These are phyloP conservation scores for Malbranchea cinnamomea DNA, from an alignment of 2,329 filamentous ascomycete genomes.

Conservation along the genomic window DNA sequence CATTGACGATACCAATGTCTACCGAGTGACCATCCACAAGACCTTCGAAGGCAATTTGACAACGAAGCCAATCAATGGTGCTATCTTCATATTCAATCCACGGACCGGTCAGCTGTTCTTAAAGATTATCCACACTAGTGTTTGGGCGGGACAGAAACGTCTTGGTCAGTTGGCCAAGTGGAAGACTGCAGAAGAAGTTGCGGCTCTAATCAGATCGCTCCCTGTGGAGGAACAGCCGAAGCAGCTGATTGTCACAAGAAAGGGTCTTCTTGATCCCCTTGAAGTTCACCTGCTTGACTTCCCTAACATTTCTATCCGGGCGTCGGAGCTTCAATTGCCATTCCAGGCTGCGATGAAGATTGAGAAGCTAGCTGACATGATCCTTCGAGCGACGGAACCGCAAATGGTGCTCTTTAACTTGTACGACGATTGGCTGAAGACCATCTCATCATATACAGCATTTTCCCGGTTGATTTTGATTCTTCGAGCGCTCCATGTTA, in stretches of 20 bases:
- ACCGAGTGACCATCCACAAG: constrained; percentile 98
- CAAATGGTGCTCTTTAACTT: constrained; percentile 99
- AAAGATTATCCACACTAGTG: constrained; percentile 98
- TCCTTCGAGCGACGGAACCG: constrained; percentile 90
- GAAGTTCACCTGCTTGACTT: constrained; percentile 97
- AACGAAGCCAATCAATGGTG: constrained; percentile 97
- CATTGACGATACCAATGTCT: constrained; percentile 98
- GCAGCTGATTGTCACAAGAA: constrained; percentile 94
- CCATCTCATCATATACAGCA: constrained; percentile 93
- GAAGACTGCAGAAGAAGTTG: constrained; percentile 99
- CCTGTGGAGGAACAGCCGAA: constrained; percentile 98
- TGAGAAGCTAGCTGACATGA: constrained; percentile 98
- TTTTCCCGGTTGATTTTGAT: constrained; percentile 94
- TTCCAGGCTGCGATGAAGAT: constrained; percentile 99
- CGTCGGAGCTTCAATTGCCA: constrained; percentile 87
- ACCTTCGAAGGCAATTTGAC: constrained; percentile 98
- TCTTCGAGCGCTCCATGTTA: constrained; percentile 86
- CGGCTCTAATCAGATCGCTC: constrained; percentile 83
- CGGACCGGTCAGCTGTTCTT: constrained; percentile 92
- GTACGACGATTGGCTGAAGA: constrained; percentile 98
- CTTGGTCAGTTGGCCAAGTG: constrained; percentile 95
- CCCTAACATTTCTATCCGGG: constrained; percentile 96
- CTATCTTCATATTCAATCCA: constrained; percentile 99
- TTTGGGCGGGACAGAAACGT: constrained; percentile 99
- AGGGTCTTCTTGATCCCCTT: constrained; percentile 89